phyloP scores from a whole-genome alignment of 345 rosid genomes.

The Odontarrhena argentea region DNA sequence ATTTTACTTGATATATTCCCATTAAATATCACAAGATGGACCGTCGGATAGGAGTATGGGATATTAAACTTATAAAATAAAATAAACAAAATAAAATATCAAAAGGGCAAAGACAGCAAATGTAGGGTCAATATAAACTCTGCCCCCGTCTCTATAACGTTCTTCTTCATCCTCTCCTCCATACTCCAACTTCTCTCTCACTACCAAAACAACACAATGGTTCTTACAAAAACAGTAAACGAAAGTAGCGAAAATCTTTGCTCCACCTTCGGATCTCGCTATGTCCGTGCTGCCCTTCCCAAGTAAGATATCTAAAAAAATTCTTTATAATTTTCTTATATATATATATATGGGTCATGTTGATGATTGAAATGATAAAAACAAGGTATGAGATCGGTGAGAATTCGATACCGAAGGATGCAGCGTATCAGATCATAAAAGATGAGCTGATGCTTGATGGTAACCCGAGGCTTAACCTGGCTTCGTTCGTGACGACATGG shows the following conservation, averaged over 20 bases:
- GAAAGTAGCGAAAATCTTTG: slow-evolving; percentile 43
- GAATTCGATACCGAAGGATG: slow-evolving; percentile 89
- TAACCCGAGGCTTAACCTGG: slow-evolving; percentile 85
- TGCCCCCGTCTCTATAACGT: background rate
- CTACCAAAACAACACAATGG: slow-evolving; percentile 39
- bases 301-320: slow-evolving; percentile 41
- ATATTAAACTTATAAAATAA: background rate
- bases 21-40: too few species aligned
- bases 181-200: background rate
- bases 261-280: slow-evolving; percentile 78
- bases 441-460: slow-evolving; percentile 90
- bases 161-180: slow-evolving; percentile 18
- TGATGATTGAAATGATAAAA: background rate
- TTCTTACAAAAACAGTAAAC: slow-evolving; percentile 40
- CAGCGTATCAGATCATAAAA: slow-evolving; percentile 89
- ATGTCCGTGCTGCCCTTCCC: slow-evolving; percentile 63
- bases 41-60: background rate
- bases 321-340: background rate
- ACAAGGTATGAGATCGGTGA: slow-evolving; percentile 86
- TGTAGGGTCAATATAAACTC: slow-evolving; percentile 37
- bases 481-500: slow-evolving; percentile 94
- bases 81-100: background rate
- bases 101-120: slow-evolving; percentile 14
- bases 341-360: background rate
- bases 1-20: too few species aligned